Percentiles rank a stretch among this genome's conserved stretches.
These are phyloP conservation scores for Cymbopogon flexuosus DNA, from an alignment of 202 grass and related monocot genomes.

Conservation along the genomic window DNA sequence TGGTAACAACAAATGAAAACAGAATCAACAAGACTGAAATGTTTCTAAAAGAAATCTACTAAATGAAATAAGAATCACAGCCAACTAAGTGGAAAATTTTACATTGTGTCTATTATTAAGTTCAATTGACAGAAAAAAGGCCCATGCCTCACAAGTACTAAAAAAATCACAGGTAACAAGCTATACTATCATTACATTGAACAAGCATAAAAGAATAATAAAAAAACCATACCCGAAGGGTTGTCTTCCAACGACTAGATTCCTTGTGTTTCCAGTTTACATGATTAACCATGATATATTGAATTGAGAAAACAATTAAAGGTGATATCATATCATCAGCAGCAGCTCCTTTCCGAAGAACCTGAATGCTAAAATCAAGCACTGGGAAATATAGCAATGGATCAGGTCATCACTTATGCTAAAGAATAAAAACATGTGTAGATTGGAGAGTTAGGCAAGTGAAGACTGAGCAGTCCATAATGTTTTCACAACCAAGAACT, in stretches of 20 bases:
- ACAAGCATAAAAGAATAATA: not conserved
- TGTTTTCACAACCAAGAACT: no score
- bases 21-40: not conserved
- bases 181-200: not conserved
- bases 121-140: not conserved
- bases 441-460: not conserved
- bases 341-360: slow-evolving; percentile 60
- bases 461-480: not conserved
- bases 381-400: slow-evolving; percentile 44
- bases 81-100: not conserved
- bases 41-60: not conserved
- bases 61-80: not conserved
- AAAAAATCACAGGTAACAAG: not conserved
- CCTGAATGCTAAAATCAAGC: slow-evolving; percentile 77
- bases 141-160: not conserved
- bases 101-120: not conserved
- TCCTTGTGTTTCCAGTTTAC: slow-evolving; percentile 85
- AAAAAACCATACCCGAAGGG: slow-evolving; percentile 56
- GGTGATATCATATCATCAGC: slow-evolving; percentile 55
- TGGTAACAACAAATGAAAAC: slow-evolving; percentile 7
- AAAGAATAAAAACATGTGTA: not conserved
- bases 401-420: slow-evolving; percentile 3
- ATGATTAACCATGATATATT: slow-evolving; percentile 87
- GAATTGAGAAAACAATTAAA: slow-evolving; percentile 66
- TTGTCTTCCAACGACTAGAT: slow-evolving; percentile 53